phyloP scores from a whole-genome alignment of 345 rosid genomes.

The Draba incana region DNA sequence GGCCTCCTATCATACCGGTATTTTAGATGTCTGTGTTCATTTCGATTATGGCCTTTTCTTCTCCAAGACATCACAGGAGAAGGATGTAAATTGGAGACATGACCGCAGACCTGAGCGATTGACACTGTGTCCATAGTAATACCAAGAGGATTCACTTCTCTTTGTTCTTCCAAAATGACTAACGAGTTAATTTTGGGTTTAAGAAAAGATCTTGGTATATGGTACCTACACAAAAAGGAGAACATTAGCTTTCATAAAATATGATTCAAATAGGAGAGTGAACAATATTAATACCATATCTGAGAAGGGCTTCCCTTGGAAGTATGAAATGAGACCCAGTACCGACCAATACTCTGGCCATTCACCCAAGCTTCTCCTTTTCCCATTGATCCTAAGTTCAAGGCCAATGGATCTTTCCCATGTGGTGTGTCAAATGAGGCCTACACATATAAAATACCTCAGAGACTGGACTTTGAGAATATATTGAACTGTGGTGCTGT shows the following conservation, averaged over 20 bases:
- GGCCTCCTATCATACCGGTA: conserved; percentile 35
- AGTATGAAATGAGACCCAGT: conserved; percentile 69
- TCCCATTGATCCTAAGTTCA: conserved; percentile 75
- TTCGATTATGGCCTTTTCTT: conserved; percentile 27
- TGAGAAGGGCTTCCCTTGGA: conserved; percentile 64
- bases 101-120: conserved; percentile 43
- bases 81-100: conserved; percentile 39
- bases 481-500: conserved; percentile 9
- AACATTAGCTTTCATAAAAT: conserved; percentile 12
- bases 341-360: conserved; percentile 79
- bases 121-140: conserved; percentile 52
- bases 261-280: not conserved
- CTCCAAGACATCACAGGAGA: conserved; percentile 37
- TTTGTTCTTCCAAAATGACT: conserved; percentile 62
- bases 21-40: conserved; percentile 17
- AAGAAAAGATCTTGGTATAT: conserved; percentile 60
- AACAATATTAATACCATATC: conserved; percentile 50
- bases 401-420: conserved; percentile 58
- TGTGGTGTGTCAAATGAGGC: conserved; percentile 62
- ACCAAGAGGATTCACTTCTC: conserved; percentile 53
- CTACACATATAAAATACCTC: conserved; percentile 37
- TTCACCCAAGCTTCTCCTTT: conserved; percentile 89
- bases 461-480: conserved; percentile 20
- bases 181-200: conserved; percentile 49
- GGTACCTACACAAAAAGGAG: conserved; percentile 47